A percentile compares a stretch with the other conserved stretches of the same genome.
phyloP scores from a whole-genome alignment of 202 grass and related monocot species.

The Saccharum hybrid region DNA sequence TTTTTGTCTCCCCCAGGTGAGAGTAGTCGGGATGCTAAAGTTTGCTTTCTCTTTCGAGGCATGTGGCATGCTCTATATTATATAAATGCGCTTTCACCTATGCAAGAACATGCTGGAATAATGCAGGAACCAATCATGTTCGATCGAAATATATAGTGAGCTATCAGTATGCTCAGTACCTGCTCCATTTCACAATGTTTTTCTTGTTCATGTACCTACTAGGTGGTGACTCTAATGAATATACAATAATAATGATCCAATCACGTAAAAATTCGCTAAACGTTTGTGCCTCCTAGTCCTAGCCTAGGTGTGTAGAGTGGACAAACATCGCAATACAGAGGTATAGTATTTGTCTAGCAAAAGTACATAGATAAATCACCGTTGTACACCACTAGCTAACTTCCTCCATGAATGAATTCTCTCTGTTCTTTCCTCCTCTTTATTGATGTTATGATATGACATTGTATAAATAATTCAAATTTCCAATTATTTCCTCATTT shows the following conservation, averaged over 20 bases:
- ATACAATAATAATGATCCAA: not conserved
- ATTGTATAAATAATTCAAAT: not conserved
- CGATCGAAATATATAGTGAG: not conserved
- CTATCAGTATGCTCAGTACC: not conserved
- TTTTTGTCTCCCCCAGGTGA: conserved; percentile 28
- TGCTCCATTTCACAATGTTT: not conserved
- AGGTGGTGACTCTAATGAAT: not conserved
- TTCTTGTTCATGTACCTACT: not conserved
- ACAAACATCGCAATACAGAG: not conserved
- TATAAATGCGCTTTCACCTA: not conserved
- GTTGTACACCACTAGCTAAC: not conserved
- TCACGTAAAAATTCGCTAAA: not conserved
- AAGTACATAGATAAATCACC: not conserved
- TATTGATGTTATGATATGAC: not conserved
- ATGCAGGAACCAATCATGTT: not conserved
- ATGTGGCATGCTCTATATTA: not conserved
- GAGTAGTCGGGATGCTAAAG: conserved; percentile 10
- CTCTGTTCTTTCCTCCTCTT: not conserved
- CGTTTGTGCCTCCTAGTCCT: not conserved
- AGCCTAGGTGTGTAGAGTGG: not conserved
- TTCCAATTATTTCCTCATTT: not conserved
- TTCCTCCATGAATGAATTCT: not conserved
- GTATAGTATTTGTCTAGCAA: not conserved
- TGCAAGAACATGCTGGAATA: conserved; percentile 12
- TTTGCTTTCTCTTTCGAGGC: not conserved